Evolutionary conservation across 768 basidiomycete species (phyloP).

Genomic region (Mycena pura): DNA sequence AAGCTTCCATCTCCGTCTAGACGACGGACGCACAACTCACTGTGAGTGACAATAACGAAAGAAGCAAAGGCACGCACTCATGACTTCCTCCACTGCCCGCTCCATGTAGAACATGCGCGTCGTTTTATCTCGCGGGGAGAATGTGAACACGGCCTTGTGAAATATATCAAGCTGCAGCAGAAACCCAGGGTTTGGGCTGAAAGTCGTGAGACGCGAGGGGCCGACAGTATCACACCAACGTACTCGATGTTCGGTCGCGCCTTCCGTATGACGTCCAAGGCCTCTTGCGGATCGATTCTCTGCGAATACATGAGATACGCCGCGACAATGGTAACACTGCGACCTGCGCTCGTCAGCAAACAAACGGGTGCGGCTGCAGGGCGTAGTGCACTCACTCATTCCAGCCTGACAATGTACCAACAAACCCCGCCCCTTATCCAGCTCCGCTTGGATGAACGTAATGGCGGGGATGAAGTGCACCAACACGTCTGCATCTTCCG

Average conservation of each 20-base stretch:
- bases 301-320: slow-evolving; percentile 87
- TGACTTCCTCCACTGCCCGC: slow-evolving; percentile 71
- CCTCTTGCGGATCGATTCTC: slow-evolving; percentile 60
- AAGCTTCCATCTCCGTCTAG: slow-evolving; percentile 77
- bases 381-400: slow-evolving; percentile 63
- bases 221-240: slow-evolving; percentile 33
- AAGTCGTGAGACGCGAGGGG: background rate
- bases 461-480: slow-evolving; percentile 80
- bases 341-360: slow-evolving; percentile 51
- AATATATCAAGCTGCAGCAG: slow-evolving; percentile 82
- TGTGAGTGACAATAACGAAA: slow-evolving; percentile 5
- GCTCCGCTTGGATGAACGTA: slow-evolving; percentile 81
- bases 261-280: slow-evolving; percentile 71
- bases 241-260: slow-evolving; percentile 77
- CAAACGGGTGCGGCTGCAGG: slow-evolving; percentile 2
- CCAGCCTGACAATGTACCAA: slow-evolving; percentile 93
- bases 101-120: slow-evolving; percentile 88
- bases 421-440: slow-evolving; percentile 78
- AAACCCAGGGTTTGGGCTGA: slow-evolving; percentile 88
- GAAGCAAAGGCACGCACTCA: slow-evolving; percentile 67
- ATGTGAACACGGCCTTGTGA: slow-evolving; percentile 71
- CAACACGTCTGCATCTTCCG: slow-evolving; percentile 78
- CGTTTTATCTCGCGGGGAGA: slow-evolving; percentile 69
- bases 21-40: background rate
- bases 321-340: slow-evolving; percentile 84